Evolutionary conservation across 1,284 basidiomycete species (phyloP).

Genomic region (Trametes pubescens): DNA sequence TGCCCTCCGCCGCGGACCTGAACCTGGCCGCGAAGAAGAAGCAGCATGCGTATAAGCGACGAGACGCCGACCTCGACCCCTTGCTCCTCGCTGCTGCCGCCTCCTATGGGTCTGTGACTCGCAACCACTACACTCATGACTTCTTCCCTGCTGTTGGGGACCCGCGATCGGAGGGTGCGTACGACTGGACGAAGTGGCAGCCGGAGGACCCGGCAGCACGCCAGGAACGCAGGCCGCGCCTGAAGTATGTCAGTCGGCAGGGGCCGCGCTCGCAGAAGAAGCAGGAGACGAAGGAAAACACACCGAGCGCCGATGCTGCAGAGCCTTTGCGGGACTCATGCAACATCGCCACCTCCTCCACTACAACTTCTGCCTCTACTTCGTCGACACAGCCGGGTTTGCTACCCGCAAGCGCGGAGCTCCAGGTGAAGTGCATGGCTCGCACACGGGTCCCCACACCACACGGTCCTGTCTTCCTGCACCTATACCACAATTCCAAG

Average conservation of each 20-base stretch:
- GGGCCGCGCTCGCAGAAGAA: constrained; percentile 70
- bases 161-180: constrained; percentile 59
- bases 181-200: constrained; percentile 64
- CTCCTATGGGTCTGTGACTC: constrained; percentile 75
- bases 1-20: constrained; percentile 35
- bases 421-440: constrained; percentile 90
- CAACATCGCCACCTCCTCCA: constrained; percentile 31
- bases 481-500: constrained; percentile 93
- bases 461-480: constrained; percentile 93
- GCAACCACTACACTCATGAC: constrained; percentile 80
- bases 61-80: constrained; percentile 77
- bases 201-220: constrained; percentile 47
- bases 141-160: constrained; percentile 68
- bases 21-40: constrained; percentile 35
- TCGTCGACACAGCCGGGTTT: constrained; percentile 13
- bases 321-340: constrained; percentile 37
- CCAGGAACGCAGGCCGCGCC: constrained; percentile 50
- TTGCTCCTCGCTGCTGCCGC: constrained; percentile 75
- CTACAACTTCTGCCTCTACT: not conserved
- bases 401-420: constrained; percentile 34
- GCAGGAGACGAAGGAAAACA: constrained; percentile 42
- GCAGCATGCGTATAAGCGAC: constrained; percentile 53
- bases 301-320: constrained; percentile 24
- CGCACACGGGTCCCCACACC: constrained; percentile 97
- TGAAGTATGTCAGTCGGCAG: constrained; percentile 74